Conservation (phyloP, 495 filamentous ascomycete species). For the Penicillium maclennaniae region DNA sequence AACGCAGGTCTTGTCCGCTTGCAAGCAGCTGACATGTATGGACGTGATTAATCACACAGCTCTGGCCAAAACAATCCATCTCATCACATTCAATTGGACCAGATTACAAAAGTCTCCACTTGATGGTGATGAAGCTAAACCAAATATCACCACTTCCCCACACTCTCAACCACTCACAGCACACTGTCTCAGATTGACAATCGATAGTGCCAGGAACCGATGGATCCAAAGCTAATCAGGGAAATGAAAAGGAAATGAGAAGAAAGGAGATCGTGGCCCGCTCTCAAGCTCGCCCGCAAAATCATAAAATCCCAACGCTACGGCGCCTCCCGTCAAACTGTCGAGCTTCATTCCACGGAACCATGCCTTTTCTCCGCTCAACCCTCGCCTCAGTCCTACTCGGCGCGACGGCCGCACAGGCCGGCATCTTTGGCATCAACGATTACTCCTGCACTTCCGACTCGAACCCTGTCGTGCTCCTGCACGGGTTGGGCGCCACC, state of each 20-base stretch:
- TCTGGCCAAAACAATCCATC: neutral
- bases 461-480: slow-evolving; percentile 46
- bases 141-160: neutral
- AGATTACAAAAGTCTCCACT: neutral
- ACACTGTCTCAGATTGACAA: slow-evolving; percentile 1
- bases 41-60: slow-evolving; percentile 6
- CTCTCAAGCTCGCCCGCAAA: neutral
- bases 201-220: slow-evolving; percentile 24
- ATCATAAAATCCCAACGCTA: neutral
- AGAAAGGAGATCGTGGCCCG: slow-evolving; percentile 3
- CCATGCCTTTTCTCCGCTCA: slow-evolving; percentile 19
- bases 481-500: slow-evolving; percentile 52
- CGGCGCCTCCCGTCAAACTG: neutral
- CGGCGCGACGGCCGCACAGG: slow-evolving; percentile 18
- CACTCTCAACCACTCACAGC: slow-evolving; percentile 14
- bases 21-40: neutral
- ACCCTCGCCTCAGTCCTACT: slow-evolving; percentile 12
- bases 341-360: neutral
- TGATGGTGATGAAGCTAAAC: slow-evolving; percentile 2
- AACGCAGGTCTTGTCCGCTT: too few species aligned
- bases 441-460: slow-evolving; percentile 39
- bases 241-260: slow-evolving; percentile 13
- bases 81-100: slow-evolving; percentile 3
- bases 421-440: slow-evolving; percentile 24
- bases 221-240: slow-evolving; percentile 9